phyloP scores from a whole-genome alignment of 1,139 yeast species.

The Entelexis paramagnoliae region DNA sequence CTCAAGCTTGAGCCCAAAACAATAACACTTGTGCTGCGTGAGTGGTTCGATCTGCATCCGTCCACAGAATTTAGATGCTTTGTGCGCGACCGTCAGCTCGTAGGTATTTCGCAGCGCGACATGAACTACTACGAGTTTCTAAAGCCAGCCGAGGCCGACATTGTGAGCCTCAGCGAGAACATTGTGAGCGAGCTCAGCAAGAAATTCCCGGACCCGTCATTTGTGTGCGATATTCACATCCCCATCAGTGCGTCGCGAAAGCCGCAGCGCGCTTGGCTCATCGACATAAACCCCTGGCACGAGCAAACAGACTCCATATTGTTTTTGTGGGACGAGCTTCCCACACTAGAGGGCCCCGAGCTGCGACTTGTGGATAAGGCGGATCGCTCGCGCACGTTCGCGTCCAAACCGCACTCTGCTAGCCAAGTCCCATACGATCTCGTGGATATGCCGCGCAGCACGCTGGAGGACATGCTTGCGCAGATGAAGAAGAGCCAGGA shows the following conservation, averaged over 20 bases:
- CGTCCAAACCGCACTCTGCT: constrained; percentile 73
- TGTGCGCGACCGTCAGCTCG: constrained; percentile 48
- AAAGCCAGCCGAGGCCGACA: constrained; percentile 36
- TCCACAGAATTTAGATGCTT: constrained; percentile 85
- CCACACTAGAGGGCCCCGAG: constrained; percentile 32
- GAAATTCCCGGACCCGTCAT: constrained; percentile 46
- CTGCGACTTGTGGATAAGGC: constrained; percentile 63
- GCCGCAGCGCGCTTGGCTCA: constrained; percentile 57
- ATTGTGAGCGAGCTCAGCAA: constrained; percentile 46
- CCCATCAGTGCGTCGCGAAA: background rate
- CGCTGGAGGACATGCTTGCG: constrained; percentile 53
- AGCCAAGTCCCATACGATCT: constrained; percentile 87
- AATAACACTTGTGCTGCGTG: constrained; percentile 61
- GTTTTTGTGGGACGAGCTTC: constrained; percentile 75
- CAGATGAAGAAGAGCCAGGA: constrained; percentile 39
- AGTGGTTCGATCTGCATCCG: constrained; percentile 77
- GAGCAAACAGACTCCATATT: constrained; percentile 65
- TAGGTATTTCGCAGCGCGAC: constrained; percentile 80
- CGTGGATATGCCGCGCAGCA: constrained; percentile 61
- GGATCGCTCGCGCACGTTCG: constrained; percentile 52
- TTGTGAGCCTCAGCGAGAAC: constrained; percentile 42
- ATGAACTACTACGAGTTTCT: constrained; percentile 69
- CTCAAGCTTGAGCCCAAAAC: constrained; percentile 45
- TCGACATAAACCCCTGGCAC: constrained; percentile 81
- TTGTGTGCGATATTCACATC: constrained; percentile 69